A percentile compares a stretch with the other conserved stretches of the same genome.
These are phyloP conservation scores for Pyricularia pennisetigena DNA, from an alignment of 2,329 filamentous ascomycete genomes.

Conservation along the genomic window DNA sequence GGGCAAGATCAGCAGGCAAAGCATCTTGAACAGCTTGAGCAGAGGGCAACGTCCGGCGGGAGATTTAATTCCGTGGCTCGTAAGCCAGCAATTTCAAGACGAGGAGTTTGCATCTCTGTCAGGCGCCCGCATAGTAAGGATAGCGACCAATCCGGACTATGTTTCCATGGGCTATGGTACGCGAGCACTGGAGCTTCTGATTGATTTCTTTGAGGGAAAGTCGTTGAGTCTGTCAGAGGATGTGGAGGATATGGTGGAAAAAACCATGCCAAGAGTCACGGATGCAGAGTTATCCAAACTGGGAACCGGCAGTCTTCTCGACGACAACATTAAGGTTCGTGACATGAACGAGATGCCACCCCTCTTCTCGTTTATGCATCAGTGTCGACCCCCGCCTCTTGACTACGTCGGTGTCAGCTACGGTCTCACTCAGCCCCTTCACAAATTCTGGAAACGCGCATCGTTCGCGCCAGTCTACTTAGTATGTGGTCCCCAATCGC, in stretches of 20 bases:
- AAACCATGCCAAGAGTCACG: constrained; percentile 67
- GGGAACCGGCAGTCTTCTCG: constrained; percentile 62
- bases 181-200: constrained; percentile 75
- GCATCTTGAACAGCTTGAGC: constrained; percentile 80
- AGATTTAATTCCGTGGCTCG: constrained; percentile 93
- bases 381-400: constrained; percentile 67
- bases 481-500: not conserved
- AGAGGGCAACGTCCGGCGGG: constrained; percentile 82
- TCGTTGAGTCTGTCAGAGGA: constrained; percentile 77
- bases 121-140: constrained; percentile 83
- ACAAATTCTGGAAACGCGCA: constrained; percentile 94
- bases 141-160: constrained; percentile 94
- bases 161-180: constrained; percentile 87
- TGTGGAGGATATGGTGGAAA: constrained; percentile 39
- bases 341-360: constrained; percentile 90
- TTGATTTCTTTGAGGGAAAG: constrained; percentile 91
- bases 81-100: constrained; percentile 97
- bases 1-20: constrained; percentile 88
- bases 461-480: constrained; percentile 85
- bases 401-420: constrained; percentile 97
- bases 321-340: constrained; percentile 81
- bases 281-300: constrained; percentile 78
- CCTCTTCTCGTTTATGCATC: constrained; percentile 78
- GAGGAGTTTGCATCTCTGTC: constrained; percentile 92
- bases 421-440: constrained; percentile 75